phyloP scores from a whole-genome alignment of 2,329 filamentous ascomycete genomes.

The Chrysoporthe austroafricana region DNA sequence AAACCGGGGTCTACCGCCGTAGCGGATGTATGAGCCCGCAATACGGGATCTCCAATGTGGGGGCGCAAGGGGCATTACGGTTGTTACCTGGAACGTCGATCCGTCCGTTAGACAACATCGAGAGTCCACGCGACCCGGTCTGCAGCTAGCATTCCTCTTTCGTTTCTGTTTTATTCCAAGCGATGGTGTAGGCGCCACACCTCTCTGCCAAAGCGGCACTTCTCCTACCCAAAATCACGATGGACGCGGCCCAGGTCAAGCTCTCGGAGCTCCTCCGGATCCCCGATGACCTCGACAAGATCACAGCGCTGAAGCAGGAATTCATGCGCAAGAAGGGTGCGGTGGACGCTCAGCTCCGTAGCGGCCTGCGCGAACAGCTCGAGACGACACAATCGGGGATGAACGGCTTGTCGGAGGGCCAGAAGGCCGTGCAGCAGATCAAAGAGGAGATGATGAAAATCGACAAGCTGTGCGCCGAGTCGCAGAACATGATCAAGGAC shows the following conservation, averaged over 20 bases:
- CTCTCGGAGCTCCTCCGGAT: conserved; percentile 92
- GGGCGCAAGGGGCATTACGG: conserved; percentile 14
- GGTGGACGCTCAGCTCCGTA: conserved; percentile 87
- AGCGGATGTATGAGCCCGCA: neutral
- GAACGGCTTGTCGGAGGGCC: conserved; percentile 83
- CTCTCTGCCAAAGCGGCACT: conserved; percentile 21
- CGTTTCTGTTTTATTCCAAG: conserved; percentile 2
- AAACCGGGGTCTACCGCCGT: neutral
- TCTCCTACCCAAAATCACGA: conserved; percentile 39
- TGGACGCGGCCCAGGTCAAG: conserved; percentile 74
- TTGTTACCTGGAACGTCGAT: conserved; percentile 20
- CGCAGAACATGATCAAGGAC: conserved; percentile 95
- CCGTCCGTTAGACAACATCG: neutral
- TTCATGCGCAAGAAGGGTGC: conserved; percentile 92
- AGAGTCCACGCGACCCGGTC: neutral
- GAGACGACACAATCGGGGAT: conserved; percentile 94
- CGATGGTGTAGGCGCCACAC: conserved; percentile 22
- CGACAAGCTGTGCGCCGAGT: conserved; percentile 94
- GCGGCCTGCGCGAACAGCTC: conserved; percentile 87
- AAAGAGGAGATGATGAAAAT: conserved; percentile 99
- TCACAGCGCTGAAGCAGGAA: conserved; percentile 84
- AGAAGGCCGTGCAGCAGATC: conserved; percentile 88
- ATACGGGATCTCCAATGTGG: conserved; percentile 9
- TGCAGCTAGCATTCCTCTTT: conserved; percentile 1
- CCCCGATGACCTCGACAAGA: conserved; percentile 97